Evolutionary conservation across 306 rosid genomes (phyloP), one percentile per base, ranked within the genome.

Genomic region (Elaeagnus macrophylla): DNA sequence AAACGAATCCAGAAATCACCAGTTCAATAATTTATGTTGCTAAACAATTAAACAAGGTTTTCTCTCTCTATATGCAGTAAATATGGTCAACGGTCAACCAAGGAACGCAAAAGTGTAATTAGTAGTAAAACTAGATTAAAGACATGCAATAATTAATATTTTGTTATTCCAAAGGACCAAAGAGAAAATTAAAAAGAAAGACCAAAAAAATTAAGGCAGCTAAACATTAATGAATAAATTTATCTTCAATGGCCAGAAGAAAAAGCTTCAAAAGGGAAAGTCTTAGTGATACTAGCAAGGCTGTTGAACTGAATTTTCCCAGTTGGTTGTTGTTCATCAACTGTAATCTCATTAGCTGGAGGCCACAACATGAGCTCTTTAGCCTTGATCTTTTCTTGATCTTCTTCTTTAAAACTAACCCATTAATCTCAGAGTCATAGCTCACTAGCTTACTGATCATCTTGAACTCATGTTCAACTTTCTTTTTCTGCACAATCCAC

Each of bases 361-460:
- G 97, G 95, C 97, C 97, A 89, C 0, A 86, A 68, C 90, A 89
- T 72, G 13, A 90, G 82, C 72, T 89, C 97, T 61, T 86, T 90
- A 1, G 95, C 97, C 66, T 86, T 86, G 60, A 90, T 88, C 95
- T 65, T 86, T 83, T 83, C 88, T 86, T 86, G 39, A 83, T 90
- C 65, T 64, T 77, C 57, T 79, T 75, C 79, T 83, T 78, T 9
- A 60, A 69, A 5, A 90, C 45, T 20, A 14, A 79, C 0, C 95
- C 95, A 1, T 69, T 83, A 0, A 90, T 79, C 19, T 83, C 75
- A 0, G 73, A 19, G 68, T 76, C 81, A 14, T 83, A 86, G 50
- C 97, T 90, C 69, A 90, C 95, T 10, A 86, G 78, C 64, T 86
- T 86, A 59, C 62, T 74, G 3, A 90, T 59, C 64, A 67, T 11